These are phyloP conservation scores for Starmerella roubikii DNA, from an alignment of 805 yeast genomes.

Conservation along the genomic window DNA sequence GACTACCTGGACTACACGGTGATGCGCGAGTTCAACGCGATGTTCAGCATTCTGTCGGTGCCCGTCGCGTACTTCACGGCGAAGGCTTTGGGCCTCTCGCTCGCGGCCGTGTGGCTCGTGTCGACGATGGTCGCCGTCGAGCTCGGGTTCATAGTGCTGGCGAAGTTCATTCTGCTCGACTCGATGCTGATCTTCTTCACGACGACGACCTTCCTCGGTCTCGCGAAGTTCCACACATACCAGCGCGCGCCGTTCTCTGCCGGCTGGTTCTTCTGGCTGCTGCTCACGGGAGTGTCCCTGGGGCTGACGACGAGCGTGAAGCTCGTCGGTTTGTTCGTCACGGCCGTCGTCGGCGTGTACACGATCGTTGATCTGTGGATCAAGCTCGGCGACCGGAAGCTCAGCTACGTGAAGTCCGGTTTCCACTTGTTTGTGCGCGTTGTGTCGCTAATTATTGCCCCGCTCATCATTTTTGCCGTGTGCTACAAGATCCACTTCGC, in stretches of 20 bases:
- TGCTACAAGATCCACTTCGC: slow-evolving; percentile 91
- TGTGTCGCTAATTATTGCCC: slow-evolving; percentile 57
- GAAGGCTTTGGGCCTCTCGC: slow-evolving; percentile 70
- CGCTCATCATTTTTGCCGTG: slow-evolving; percentile 64
- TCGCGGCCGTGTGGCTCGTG: slow-evolving; percentile 39
- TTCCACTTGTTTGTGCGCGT: slow-evolving; percentile 68
- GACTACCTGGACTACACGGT: slow-evolving; percentile 59
- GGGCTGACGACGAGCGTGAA: slow-evolving; percentile 91
- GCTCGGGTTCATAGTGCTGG: slow-evolving; percentile 78
- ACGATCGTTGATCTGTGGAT: slow-evolving; percentile 77
- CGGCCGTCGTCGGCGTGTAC: slow-evolving; percentile 73
- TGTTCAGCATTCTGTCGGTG: slow-evolving; percentile 59
- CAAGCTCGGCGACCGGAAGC: slow-evolving; percentile 53
- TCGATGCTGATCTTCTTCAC: slow-evolving; percentile 77
- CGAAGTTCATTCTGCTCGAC: slow-evolving; percentile 81
- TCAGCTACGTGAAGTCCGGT: slow-evolving; percentile 47
- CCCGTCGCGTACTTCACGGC: slow-evolving; percentile 74
- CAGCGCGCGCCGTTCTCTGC: slow-evolving; percentile 51
- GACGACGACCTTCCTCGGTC: slow-evolving; percentile 64
- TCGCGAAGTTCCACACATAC: slow-evolving; percentile 64
- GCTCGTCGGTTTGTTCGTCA: slow-evolving; percentile 91
- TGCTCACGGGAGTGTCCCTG: slow-evolving; percentile 67
- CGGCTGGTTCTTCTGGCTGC: slow-evolving; percentile 81
- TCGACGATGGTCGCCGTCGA: slow-evolving; percentile 60
- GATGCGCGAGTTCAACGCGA: slow-evolving; percentile 84